Evolutionary conservation across 1,284 basidiomycete genomes (phyloP).

Genomic region (Cryptococcus wingfieldii): DNA sequence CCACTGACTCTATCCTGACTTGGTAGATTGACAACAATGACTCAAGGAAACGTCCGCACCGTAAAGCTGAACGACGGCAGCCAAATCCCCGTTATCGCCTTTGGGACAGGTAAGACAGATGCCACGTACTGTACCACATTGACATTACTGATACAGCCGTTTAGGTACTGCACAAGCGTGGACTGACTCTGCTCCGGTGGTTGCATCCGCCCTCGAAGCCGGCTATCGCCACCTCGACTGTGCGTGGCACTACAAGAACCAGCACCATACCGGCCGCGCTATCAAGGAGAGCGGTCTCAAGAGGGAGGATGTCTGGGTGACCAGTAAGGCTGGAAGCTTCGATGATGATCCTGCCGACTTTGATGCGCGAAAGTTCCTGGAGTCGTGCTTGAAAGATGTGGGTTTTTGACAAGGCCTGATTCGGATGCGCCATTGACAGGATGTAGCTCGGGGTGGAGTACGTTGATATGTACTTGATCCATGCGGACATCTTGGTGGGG

Average conservation of each 20-base stretch:
- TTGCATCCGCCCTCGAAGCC: constrained; percentile 8
- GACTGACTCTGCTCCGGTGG: constrained; percentile 9
- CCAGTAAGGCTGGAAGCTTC: constrained; percentile 15
- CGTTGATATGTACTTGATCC: constrained; percentile 63
- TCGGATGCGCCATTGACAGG: not conserved
- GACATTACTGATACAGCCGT: not conserved
- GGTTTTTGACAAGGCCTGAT: constrained; percentile 1
- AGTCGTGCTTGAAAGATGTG: constrained; percentile 13
- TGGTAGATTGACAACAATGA: not conserved
- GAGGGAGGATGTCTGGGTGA: constrained; percentile 5
- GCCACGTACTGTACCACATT: not conserved
- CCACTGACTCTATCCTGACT: not conserved
- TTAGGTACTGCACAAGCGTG: constrained; percentile 14
- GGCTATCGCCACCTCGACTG: constrained; percentile 20
- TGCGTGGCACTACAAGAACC: constrained; percentile 23
- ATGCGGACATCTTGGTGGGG: constrained; percentile 52
- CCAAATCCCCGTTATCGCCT: constrained; percentile 13
- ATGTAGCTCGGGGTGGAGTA: constrained; percentile 59
- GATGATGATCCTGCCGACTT: constrained; percentile 15
- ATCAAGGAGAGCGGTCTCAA: constrained; percentile 6
- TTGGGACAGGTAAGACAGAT: constrained; percentile 15
- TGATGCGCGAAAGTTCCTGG: constrained; percentile 11
- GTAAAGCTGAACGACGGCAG: constrained; percentile 15
- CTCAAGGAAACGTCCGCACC: not conserved
- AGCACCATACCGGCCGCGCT: constrained; percentile 10